phyloP scores from a whole-genome alignment of 1,139 yeast species.

The Candida pseudoviswanathii region DNA sequence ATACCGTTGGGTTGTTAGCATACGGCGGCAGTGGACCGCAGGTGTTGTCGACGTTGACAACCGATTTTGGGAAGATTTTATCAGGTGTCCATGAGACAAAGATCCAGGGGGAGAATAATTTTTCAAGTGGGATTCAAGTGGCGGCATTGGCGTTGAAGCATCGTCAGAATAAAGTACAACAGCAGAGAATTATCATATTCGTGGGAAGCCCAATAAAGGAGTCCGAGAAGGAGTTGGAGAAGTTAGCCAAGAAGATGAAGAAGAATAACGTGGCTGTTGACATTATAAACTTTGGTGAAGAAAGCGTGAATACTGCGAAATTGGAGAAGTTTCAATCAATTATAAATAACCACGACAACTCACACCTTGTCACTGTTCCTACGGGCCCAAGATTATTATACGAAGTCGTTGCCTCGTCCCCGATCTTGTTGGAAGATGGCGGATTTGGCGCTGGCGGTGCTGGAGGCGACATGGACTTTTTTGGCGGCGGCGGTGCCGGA shows the following conservation, averaged over 20 bases:
- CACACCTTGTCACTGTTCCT: constrained; percentile 84
- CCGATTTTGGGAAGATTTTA: constrained; percentile 83
- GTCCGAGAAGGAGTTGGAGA: constrained; percentile 71
- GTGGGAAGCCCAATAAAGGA: constrained; percentile 86
- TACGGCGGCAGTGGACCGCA: constrained; percentile 86
- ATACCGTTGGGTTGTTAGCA: constrained; percentile 87
- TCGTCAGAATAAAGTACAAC: constrained; percentile 91
- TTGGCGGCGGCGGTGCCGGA: constrained; percentile 48
- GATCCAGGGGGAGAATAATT: constrained; percentile 67
- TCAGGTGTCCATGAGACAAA: constrained; percentile 86
- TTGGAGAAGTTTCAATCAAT: constrained; percentile 80
- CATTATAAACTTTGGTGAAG: constrained; percentile 91
- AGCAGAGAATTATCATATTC: constrained; percentile 86
- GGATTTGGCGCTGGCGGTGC: constrained; percentile 27
- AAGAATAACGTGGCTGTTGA: constrained; percentile 92
- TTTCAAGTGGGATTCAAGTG: constrained; percentile 87
- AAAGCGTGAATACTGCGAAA: constrained; percentile 70
- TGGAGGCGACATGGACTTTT: constrained; percentile 32
- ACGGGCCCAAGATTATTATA: constrained; percentile 84
- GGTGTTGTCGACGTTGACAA: constrained; percentile 84
- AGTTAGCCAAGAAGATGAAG: constrained; percentile 89
- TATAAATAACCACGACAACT: constrained; percentile 73
- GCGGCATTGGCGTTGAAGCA: constrained; percentile 97
- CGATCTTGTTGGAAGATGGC: constrained; percentile 62
- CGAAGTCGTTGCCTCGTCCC: constrained; percentile 71